A percentile compares a stretch with the other conserved stretches of the same genome.
These are phyloP conservation scores for Aspergillus sp. DNA, from an alignment of 2,329 filamentous ascomycete species.

Conservation along the genomic window DNA sequence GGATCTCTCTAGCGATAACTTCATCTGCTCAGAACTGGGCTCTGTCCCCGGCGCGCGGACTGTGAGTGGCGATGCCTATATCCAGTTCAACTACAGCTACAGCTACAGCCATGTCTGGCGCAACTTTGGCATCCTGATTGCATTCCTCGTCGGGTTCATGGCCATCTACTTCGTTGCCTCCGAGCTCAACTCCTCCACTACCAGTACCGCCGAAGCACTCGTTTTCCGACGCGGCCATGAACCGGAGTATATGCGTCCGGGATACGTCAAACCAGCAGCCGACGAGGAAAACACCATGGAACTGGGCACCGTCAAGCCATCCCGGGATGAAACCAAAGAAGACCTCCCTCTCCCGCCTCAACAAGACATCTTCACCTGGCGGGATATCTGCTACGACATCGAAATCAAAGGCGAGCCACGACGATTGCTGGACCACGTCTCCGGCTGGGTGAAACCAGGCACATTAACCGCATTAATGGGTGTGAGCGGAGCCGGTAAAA, in stretches of 20 bases:
- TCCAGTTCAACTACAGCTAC: conserved; percentile 55
- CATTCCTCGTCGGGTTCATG: conserved; percentile 46
- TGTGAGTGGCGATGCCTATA: conserved; percentile 59
- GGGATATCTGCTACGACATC: conserved; percentile 78
- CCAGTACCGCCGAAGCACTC: conserved; percentile 54
- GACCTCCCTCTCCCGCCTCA: conserved; percentile 51
- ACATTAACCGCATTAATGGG: conserved; percentile 82
- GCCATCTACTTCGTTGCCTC: conserved; percentile 53
- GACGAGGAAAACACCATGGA: too few relatives aligned
- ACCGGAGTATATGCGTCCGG: conserved; percentile 1
- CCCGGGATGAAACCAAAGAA: not conserved
- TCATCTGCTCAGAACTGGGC: conserved; percentile 45
- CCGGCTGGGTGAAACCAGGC: conserved; percentile 91
- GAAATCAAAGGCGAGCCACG: conserved; percentile 72
- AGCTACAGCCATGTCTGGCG: conserved; percentile 64
- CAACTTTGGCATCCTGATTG: conserved; percentile 65
- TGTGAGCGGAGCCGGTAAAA: conserved; percentile 80
- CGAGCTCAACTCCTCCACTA: conserved; percentile 56
- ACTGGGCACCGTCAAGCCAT: too few relatives aligned
- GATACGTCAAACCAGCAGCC: too few relatives aligned
- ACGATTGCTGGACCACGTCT: conserved; percentile 76
- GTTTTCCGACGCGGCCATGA: conserved; percentile 5
- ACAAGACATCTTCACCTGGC: conserved; percentile 79
- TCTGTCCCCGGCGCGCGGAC: conserved; percentile 58
- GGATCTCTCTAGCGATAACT: conserved; percentile 46